Base-by-base conservation (phyloP, 2,329 filamentous ascomycete species). In the Exophiala phaeomuriformis region DNA sequence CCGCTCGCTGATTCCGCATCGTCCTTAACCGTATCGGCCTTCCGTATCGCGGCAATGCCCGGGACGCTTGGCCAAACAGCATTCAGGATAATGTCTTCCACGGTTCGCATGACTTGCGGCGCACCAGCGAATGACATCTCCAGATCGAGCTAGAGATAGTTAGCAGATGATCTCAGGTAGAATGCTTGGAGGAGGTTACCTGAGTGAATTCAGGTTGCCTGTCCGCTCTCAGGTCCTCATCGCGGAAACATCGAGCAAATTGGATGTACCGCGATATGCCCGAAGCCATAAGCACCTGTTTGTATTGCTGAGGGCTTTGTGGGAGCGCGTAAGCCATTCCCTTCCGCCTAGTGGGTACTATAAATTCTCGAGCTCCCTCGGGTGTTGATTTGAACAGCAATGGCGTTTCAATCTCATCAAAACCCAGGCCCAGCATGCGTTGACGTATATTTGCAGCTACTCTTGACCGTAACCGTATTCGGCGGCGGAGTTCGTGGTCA, bases 291-390 rank as follows among this genome's bases (percentile, higher is more conserved):
- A 98, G 78, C 1, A 96, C 88, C 72, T 98, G 93, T 72, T 98
- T 98, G 68, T 97, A 98, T 69, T 98, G 93, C 68, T 98, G 93
- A 0, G 93, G 93, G 61, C 91, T 97, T 68, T 98, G 94, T 0
- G 90, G 90, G 19, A 98, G 75, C 5, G 93, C 93, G 69, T 97
- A 98, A 2, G 88, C 90, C 56, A 83, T 74, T 0, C 88, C 89
- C 1, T 77, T 77, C 35, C 78, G 80, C 30, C 93, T 78, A 0
- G 90, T 95, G 0, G 93, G 93, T 3, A 98, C 91, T 4, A 98
- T 70, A 58, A 98, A 98, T 68, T 98, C 93, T 46, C 91, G 79
- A 1, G 93, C 94, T 0, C 93, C 93, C 72, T 98, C 93, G 0
- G 93, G 89, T 0, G 93, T 98, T 0, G 93, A 96, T 69, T 97